Conservation (phyloP, 768 basidiomycete genomes). For the Hygrophorus pudorinus region DNA sequence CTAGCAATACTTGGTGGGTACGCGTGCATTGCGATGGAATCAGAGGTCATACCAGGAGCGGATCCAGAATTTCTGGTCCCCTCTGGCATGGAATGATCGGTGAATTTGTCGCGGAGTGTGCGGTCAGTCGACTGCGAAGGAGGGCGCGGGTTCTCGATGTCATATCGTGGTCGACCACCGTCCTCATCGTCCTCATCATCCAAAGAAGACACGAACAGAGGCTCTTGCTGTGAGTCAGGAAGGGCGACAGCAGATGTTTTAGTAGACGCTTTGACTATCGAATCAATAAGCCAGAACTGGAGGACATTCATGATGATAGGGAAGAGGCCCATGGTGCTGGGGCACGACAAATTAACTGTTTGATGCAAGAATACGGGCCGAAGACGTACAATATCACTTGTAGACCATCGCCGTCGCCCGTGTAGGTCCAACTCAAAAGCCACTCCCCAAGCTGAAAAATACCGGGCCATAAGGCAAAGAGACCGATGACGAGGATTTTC, state of each 20-base stretch:
- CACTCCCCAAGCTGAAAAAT: slow-evolving; percentile 76
- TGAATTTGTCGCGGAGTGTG: slow-evolving; percentile 16
- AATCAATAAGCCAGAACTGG: slow-evolving; percentile 95
- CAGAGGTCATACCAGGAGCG: slow-evolving; percentile 16
- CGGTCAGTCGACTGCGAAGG: slow-evolving; percentile 21
- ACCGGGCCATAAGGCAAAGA: slow-evolving; percentile 63
- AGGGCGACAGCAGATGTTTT: slow-evolving; percentile 30
- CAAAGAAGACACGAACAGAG: slow-evolving; percentile 45
- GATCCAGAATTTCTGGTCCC: slow-evolving; percentile 33
- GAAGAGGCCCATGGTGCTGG: slow-evolving; percentile 83
- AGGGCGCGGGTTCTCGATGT: slow-evolving; percentile 37
- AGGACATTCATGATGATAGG: slow-evolving; percentile 82
- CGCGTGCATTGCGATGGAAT: slow-evolving; percentile 32
- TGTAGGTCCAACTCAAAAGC: slow-evolving; percentile 70
- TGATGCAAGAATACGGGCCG: background rate
- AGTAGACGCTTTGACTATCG: slow-evolving; percentile 77
- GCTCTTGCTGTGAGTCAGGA: slow-evolving; percentile 38
- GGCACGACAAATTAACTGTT: background rate
- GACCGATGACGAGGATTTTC: slow-evolving; percentile 80
- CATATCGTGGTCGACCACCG: slow-evolving; percentile 19
- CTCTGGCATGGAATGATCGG: slow-evolving; percentile 20
- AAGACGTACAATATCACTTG: slow-evolving; percentile 73
- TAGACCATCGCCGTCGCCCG: slow-evolving; percentile 49
- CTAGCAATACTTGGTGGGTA: slow-evolving; percentile 53
- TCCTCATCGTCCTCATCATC: slow-evolving; percentile 45